These are phyloP conservation scores for Phascolomyces articulosus DNA, from an alignment of 371 early-diverging fungal species.

Conservation along the genomic window DNA sequence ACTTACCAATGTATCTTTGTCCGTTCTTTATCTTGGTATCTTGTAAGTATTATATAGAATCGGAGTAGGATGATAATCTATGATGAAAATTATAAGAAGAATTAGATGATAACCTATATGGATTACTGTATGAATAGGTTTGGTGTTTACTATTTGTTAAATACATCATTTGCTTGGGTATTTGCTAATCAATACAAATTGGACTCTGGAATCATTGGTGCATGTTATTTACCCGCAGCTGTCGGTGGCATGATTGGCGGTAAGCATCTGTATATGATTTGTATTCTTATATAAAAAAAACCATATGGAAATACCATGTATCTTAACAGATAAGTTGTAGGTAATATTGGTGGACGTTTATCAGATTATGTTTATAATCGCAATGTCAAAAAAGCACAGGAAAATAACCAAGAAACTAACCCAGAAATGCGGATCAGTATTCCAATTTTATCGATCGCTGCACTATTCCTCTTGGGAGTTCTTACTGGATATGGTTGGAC, in stretches of 20 bases:
- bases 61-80: too few relatives aligned
- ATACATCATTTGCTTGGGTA: slow-evolving; percentile 27
- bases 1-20: slow-evolving; percentile 33
- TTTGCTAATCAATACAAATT: slow-evolving; percentile 26
- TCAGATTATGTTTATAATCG: slow-evolving; percentile 37
- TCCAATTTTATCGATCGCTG: slow-evolving; percentile 17
- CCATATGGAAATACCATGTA: too few relatives aligned
- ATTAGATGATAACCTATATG: too few relatives aligned
- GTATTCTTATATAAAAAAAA: too few relatives aligned
- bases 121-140: too few relatives aligned
- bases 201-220: slow-evolving; percentile 26
- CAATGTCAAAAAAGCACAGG: slow-evolving; percentile 23
- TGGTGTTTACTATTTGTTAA: slow-evolving; percentile 22
- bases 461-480: slow-evolving; percentile 21
- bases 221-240: slow-evolving; percentile 28
- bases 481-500: slow-evolving; percentile 49
- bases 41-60: slow-evolving; percentile 38
- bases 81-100: too few relatives aligned
- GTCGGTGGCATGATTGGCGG: slow-evolving; percentile 42
- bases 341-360: slow-evolving; percentile 38
- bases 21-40: slow-evolving; percentile 32
- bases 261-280: too few relatives aligned
- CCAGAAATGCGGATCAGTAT: slow-evolving; percentile 54
- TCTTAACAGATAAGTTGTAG: too few relatives aligned
- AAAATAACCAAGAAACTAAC: slow-evolving; percentile 8